Conservation (phyloP, 768 basidiomycete genomes). For the Boletus coccyginus region DNA sequence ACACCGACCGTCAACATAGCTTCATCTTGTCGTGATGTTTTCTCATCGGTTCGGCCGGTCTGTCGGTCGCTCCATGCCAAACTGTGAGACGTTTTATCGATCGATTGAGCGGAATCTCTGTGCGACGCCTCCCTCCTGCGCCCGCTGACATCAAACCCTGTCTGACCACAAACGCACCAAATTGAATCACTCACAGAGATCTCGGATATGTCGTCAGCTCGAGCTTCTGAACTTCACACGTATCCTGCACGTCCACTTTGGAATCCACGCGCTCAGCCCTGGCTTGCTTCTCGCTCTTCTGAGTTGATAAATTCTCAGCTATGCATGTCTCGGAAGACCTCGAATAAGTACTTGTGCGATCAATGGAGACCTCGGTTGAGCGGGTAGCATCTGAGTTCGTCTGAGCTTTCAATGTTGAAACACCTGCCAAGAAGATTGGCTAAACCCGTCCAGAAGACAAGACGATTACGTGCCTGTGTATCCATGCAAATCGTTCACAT, state of each 20-base stretch:
- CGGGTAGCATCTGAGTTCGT: not conserved
- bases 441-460: not conserved
- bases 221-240: not conserved
- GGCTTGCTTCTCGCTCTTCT: not conserved
- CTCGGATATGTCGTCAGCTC: not conserved
- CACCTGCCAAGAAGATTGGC: not conserved
- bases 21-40: not conserved
- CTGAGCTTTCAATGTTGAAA: not conserved
- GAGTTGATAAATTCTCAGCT: not conserved
- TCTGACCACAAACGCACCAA: not conserved
- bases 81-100: not conserved
- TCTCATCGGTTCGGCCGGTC: not conserved
- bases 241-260: not conserved
- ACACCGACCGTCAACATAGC: not conserved
- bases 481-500: not conserved
- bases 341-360: not conserved
- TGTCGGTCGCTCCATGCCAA: not conserved
- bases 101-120: not conserved
- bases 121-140: not conserved
- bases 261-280: not conserved
- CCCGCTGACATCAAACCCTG: not conserved
- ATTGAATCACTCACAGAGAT: slow-evolving; percentile 1
- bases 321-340: not conserved
- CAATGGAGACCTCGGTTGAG: not conserved
- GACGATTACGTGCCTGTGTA: not conserved